Evolutionary conservation across 108 stramenopile species (phyloP).

Genomic region (Asterionellopsis glacialis): DNA sequence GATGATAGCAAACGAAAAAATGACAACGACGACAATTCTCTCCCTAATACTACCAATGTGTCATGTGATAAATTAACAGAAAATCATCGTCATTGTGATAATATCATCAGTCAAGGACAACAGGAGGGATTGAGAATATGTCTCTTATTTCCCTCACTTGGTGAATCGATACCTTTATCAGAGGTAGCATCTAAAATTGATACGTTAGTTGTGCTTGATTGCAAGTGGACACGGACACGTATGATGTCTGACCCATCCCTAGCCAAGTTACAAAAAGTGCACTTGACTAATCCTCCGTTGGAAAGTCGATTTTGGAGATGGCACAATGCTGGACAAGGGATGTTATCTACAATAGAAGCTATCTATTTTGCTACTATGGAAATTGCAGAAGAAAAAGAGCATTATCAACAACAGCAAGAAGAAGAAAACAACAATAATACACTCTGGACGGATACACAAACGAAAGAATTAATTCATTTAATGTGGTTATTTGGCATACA

Average conservation of each 20-base stretch:
- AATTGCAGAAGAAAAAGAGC: constrained; percentile 17
- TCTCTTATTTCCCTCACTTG: no score
- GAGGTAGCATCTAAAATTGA: not conserved
- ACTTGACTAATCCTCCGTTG: constrained; percentile 51
- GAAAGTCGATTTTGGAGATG: constrained; percentile 74
- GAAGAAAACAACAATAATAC: no score
- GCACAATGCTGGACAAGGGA: constrained; percentile 71
- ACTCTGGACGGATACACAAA: constrained; percentile 3
- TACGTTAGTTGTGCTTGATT: constrained; percentile 8
- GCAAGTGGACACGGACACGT: constrained; percentile 3
- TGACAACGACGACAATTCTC: no score
- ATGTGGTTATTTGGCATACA: constrained; percentile 76
- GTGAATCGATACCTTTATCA: no score
- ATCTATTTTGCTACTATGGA: constrained; percentile 68
- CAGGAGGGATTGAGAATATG: no score
- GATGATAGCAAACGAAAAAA: no score
- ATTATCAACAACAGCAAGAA: not conserved
- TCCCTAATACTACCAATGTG: no score
- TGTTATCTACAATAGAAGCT: constrained; percentile 72
- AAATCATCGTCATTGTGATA: no score
- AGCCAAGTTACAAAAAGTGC: constrained; percentile 46
- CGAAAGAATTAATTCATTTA: constrained; percentile 40
- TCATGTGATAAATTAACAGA: no score
- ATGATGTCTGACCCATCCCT: constrained; percentile 18
- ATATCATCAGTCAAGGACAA: no score